phyloP scores from a whole-genome alignment of 371 early-diverging fungal species.

The Conidiobolus coronatus region DNA sequence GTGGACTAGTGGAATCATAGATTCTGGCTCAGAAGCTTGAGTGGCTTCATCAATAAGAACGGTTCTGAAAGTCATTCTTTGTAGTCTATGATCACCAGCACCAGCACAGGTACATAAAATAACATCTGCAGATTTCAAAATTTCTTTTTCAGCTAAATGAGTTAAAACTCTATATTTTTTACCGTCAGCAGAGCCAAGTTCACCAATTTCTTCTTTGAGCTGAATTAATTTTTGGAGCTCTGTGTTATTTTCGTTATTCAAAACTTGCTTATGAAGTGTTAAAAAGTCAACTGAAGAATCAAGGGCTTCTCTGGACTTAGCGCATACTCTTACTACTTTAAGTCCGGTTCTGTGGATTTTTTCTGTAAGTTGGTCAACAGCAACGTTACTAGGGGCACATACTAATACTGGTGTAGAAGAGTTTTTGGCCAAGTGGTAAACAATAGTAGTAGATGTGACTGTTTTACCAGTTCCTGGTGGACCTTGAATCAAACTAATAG shows the following conservation, averaged over 20 bases:
- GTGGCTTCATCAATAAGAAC: constrained; percentile 97
- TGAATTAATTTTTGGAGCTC: constrained; percentile 79
- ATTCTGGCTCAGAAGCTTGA: constrained; percentile 94
- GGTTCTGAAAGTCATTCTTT: constrained; percentile 68
- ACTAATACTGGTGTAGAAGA: constrained; percentile 86
- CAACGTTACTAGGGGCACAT: constrained; percentile 97
- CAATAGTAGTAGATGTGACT: constrained; percentile 89
- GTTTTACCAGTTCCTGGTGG: constrained; percentile 98
- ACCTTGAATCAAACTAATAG: constrained; percentile 91
- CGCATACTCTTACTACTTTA: constrained; percentile 86
- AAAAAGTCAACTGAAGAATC: constrained; percentile 79
- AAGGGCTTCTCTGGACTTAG: constrained; percentile 81
- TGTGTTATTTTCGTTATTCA: constrained; percentile 72
- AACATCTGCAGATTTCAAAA: constrained; percentile 84
- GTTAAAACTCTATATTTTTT: constrained; percentile 56
- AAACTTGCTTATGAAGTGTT: constrained; percentile 85
- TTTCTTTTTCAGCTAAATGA: constrained; percentile 66
- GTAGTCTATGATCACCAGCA: constrained; percentile 87
- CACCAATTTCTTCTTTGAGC: constrained; percentile 71
- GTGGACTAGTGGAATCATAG: constrained; percentile 88
- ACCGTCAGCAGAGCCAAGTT: constrained; percentile 69
- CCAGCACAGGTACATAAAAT: constrained; percentile 96
- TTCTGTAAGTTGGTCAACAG: constrained; percentile 94
- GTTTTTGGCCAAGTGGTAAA: constrained; percentile 87
- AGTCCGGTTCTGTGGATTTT: constrained; percentile 91